Base-by-base conservation (phyloP, 1,284 basidiomycete genomes). In the Veloporphyrellus conicus region DNA sequence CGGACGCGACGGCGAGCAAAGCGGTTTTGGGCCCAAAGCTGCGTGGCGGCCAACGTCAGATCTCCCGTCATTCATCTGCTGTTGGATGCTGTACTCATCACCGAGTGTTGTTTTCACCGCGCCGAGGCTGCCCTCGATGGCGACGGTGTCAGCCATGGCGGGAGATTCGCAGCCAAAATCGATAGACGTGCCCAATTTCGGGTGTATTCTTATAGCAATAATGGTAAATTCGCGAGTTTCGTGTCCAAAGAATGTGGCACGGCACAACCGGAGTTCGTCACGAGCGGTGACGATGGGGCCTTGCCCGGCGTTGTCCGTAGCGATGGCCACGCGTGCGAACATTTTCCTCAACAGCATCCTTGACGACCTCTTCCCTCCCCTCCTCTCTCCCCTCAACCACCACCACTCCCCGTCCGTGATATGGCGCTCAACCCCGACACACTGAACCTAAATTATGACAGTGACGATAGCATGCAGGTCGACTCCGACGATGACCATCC, bases 251-350 rank as follows among this genome's bases (percentile, higher is more conserved):
- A 47, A 42, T 58, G 52, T 63, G 64, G 64, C 63, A 63, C 63
- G 58, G 61, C 48, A 54, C 41, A 67, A 60, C 64, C 67, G 64
- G 67, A 68, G 67, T 69, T 66, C 67, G 67, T 67, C 63, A 72
- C 70, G 68, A 64, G 69, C 76, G 75, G 77, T 79, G 78, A 79
- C 78, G 76, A 79, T 78, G 74, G 74, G 68, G 74, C 76, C 76
- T 77, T 78, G 69, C 67, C 67, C 78, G 78, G 78, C 78, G 78
- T 80, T 79, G 78, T 77, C 79, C 79, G 79, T 81, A 78, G 77
- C 79, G 78, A 81, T 77, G 71, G 77, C 73, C 76, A 75, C 70
- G 78, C 79, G 78, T 80, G 79, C 73, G 78, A 81, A 76, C 77
- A 75, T 77, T 68, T 74, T 72, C 70, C 77, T 78, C 79, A 81